These are phyloP conservation scores for Trichoderma koningiopsis DNA, from an alignment of 2,329 filamentous ascomycete species.

Conservation along the genomic window DNA sequence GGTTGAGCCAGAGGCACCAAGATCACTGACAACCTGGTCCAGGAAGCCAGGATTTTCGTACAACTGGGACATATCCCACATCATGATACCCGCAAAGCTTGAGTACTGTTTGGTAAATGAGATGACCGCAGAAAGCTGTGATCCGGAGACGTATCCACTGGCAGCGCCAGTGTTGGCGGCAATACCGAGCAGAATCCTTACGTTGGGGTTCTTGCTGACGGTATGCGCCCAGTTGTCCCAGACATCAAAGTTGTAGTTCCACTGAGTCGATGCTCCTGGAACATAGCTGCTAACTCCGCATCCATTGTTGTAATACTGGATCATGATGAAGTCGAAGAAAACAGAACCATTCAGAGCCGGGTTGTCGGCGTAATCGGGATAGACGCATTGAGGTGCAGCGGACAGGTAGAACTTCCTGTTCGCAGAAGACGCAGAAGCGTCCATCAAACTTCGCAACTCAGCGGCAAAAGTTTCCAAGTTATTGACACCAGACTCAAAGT, in stretches of 20 bases:
- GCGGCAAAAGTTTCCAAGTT: constrained; percentile 65
- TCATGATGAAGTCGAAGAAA: constrained; percentile 60
- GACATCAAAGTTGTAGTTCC: constrained; percentile 61
- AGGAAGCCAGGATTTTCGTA: constrained; percentile 61
- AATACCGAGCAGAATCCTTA: constrained; percentile 64
- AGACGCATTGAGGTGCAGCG: constrained; percentile 69
- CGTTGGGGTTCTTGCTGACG: constrained; percentile 58
- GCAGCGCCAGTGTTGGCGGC: constrained; percentile 59
- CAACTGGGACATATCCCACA: constrained; percentile 67
- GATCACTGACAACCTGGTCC: constrained; percentile 43
- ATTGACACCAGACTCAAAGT: constrained; percentile 63
- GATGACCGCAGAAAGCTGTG: constrained; percentile 52
- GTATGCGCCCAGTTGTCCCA: constrained; percentile 67
- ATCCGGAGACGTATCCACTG: constrained; percentile 55
- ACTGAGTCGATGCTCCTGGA: constrained; percentile 46
- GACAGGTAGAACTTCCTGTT: constrained; percentile 64
- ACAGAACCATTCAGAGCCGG: constrained; percentile 56
- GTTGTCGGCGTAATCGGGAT: constrained; percentile 62
- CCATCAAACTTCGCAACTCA: constrained; percentile 58
- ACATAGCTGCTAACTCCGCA: constrained; percentile 60
- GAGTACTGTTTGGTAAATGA: constrained; percentile 55
- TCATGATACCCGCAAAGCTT: constrained; percentile 69
- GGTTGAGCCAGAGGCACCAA: constrained; percentile 29
- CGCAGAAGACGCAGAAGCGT: constrained; percentile 41
- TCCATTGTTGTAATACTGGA: constrained; percentile 71